These are phyloP conservation scores for Omphalotus guepiniiformis DNA, from an alignment of 768 basidiomycete species.

Conservation along the genomic window DNA sequence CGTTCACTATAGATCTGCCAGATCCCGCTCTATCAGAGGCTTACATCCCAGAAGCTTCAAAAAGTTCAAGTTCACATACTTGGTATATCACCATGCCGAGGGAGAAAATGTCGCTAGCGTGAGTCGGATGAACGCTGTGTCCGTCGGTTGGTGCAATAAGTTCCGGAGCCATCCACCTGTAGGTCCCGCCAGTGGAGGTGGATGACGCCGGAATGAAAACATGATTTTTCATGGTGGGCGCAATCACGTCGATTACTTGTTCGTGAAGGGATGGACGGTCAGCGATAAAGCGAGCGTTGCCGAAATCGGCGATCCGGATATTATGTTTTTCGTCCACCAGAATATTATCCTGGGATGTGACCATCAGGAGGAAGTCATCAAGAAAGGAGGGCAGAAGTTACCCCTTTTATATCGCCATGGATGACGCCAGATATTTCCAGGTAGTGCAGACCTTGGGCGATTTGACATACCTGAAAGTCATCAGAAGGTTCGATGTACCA, in stretches of 20 bases:
- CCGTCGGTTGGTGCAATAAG: not conserved
- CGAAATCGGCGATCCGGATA: not conserved
- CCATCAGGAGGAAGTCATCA: not conserved
- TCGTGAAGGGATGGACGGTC: not conserved
- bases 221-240: too few relatives aligned
- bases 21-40: not conserved
- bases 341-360: not conserved
- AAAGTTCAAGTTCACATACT: not conserved
- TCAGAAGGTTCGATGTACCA: not conserved
- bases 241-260: too few relatives aligned
- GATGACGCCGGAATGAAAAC: too few relatives aligned
- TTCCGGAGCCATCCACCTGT: not conserved
- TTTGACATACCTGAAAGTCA: not conserved
- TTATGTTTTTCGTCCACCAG: not conserved
- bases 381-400: not conserved
- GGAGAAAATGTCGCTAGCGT: not conserved
- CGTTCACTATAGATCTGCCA: not conserved
- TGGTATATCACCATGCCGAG: not conserved
- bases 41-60: too few relatives aligned
- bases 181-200: not conserved
- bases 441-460: not conserved
- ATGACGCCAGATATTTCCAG: not conserved
- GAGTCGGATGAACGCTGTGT: not conserved
- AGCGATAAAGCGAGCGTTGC: not conserved
- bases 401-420: not conserved